Conservation (phyloP, 176 grass and related monocot species). For the Hordeum marinum region DNA sequence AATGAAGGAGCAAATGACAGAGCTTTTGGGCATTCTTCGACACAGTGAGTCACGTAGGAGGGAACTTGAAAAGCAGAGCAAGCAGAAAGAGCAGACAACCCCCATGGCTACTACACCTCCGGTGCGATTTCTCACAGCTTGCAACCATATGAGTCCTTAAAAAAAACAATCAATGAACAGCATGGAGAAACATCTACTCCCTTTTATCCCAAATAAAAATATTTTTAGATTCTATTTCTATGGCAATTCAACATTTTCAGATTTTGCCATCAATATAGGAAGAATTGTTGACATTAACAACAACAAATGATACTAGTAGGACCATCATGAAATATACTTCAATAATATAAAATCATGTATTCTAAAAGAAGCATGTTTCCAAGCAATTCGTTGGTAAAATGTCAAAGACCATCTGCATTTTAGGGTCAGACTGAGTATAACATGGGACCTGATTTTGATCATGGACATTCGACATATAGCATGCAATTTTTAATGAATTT, state of each 20-base stretch:
- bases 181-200: background rate
- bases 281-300: background rate
- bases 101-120: constrained; percentile 57
- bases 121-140: constrained; percentile 40
- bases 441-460: background rate
- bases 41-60: constrained; percentile 77
- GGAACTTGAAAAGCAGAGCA: constrained; percentile 81
- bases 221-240: background rate
- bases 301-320: background rate
- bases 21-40: constrained; percentile 77
- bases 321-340: background rate
- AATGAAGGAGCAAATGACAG: constrained; percentile 93
- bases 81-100: constrained; percentile 62
- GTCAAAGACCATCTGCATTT: background rate
- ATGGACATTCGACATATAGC: background rate
- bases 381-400: background rate
- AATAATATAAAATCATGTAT: background rate
- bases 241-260: background rate
- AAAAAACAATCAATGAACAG: background rate
- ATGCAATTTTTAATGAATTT: background rate
- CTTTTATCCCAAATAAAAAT: background rate
- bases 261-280: background rate
- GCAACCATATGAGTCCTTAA: background rate
- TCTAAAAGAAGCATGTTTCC: background rate
- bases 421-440: background rate